phyloP scores from a whole-genome alignment of 1,284 basidiomycete genomes.

The Melampsora americana region DNA sequence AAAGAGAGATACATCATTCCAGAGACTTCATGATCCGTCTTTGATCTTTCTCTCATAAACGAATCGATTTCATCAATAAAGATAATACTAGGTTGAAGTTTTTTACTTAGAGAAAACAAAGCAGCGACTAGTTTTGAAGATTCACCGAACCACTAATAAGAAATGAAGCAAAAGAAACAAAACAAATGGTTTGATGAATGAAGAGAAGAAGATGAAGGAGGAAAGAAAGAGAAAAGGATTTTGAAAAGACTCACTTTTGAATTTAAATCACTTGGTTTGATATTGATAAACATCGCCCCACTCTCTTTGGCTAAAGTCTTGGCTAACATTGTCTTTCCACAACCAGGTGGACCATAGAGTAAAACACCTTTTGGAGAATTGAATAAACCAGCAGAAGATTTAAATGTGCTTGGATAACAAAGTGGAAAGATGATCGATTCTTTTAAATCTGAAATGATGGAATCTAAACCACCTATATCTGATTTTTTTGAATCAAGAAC shows the following conservation, averaged over 20 bases:
- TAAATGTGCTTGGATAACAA: constrained; percentile 86
- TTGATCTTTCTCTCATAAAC: constrained; percentile 78
- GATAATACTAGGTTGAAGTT: constrained; percentile 72
- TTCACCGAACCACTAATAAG: constrained; percentile 98
- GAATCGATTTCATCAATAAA: constrained; percentile 83
- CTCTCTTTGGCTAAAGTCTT: constrained; percentile 82
- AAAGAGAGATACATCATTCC: constrained; percentile 71
- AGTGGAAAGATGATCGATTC: constrained; percentile 97
- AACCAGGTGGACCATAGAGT: constrained; percentile 63
- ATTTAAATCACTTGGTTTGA: constrained; percentile 59
- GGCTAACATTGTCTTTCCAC: constrained; percentile 60
- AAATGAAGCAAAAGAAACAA: constrained; percentile 56
- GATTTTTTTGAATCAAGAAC: not conserved
- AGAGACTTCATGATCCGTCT: constrained; percentile 93
- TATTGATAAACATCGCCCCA: constrained; percentile 78
- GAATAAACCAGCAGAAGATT: constrained; percentile 63
- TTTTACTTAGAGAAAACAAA: constrained; percentile 69
- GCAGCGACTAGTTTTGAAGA: constrained; percentile 91
- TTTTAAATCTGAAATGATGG: constrained; percentile 82
- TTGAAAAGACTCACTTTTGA: constrained; percentile 52
- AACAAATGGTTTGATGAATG: not conserved
- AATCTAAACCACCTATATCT: constrained; percentile 84
- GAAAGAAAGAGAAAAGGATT: not conserved
- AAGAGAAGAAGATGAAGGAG: not conserved
- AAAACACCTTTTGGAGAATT: constrained; percentile 61